Percentiles rank a stretch among this genome's conserved stretches.
phyloP scores from a whole-genome alignment of 345 rosid genomes.

The Brassica incana region DNA sequence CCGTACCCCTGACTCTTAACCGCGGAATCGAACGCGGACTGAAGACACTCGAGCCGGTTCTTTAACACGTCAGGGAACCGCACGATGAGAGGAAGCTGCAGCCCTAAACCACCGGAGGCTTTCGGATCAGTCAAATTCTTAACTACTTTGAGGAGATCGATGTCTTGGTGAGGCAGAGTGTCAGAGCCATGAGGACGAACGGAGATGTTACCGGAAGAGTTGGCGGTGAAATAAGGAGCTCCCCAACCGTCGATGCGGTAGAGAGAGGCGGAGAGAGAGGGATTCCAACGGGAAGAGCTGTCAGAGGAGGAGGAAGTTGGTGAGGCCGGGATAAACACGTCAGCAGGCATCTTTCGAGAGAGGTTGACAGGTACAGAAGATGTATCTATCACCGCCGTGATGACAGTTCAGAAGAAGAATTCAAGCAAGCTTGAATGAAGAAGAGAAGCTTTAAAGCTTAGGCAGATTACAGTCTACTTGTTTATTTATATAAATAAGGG shows the following conservation, averaged over 20 bases:
- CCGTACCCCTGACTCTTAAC: constrained; percentile 60
- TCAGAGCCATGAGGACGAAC: constrained; percentile 71
- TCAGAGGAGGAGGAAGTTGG: constrained; percentile 22
- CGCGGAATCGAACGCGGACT: constrained; percentile 76
- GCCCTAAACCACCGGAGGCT: constrained; percentile 75
- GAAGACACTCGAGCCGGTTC: constrained; percentile 82
- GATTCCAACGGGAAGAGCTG: constrained; percentile 55
- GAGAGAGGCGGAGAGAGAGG: constrained; percentile 62
- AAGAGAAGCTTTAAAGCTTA: too few relatives aligned
- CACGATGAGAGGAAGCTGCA: constrained; percentile 75
- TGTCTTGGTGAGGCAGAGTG: constrained; percentile 80
- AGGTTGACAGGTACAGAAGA: too few relatives aligned
- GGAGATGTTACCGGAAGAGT: constrained; percentile 71
- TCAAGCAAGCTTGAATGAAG: too few relatives aligned
- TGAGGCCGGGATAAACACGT: constrained; percentile 13
- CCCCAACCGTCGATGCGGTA: constrained; percentile 87
- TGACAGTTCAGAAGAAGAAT: too few relatives aligned
- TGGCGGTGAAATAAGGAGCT: constrained; percentile 84
- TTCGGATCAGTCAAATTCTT: constrained; percentile 85
- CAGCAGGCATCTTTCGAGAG: constrained; percentile 70
- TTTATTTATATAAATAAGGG: too few relatives aligned
- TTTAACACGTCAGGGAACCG: constrained; percentile 88
- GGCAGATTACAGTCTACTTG: too few relatives aligned
- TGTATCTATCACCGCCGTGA: too few relatives aligned
- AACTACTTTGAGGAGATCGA: constrained; percentile 80